Evolutionary conservation across 495 filamentous ascomycete species (phyloP).

Genomic region (Xylaria intraflava): DNA sequence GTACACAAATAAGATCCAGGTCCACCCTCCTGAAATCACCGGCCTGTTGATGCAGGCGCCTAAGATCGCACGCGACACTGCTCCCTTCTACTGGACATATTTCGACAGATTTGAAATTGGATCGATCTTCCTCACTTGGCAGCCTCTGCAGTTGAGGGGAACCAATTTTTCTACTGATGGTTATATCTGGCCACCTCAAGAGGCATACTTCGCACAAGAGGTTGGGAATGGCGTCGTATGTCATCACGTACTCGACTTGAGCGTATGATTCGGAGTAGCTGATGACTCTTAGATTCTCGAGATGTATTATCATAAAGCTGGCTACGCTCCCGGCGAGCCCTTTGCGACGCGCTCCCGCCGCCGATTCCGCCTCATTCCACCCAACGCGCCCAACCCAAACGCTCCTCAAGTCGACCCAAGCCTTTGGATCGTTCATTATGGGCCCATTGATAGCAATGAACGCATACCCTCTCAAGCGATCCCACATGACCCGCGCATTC

Average conservation of each 20-base stretch:
- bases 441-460: conserved; percentile 61
- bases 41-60: conserved; percentile 75
- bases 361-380: conserved; percentile 72
- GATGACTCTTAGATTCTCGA: conserved; percentile 52
- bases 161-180: conserved; percentile 81
- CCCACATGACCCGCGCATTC: conserved; percentile 49
- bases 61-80: conserved; percentile 64
- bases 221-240: conserved; percentile 69
- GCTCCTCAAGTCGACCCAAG: conserved; percentile 65
- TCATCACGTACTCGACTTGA: not conserved
- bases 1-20: conserved; percentile 59
- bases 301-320: conserved; percentile 71
- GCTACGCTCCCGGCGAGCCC: conserved; percentile 64
- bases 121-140: conserved; percentile 78
- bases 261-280: not conserved
- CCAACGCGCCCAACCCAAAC: conserved; percentile 53
- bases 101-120: conserved; percentile 75
- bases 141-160: conserved; percentile 60
- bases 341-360: conserved; percentile 67
- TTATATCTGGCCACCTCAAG: conserved; percentile 77
- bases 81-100: conserved; percentile 88
- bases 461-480: conserved; percentile 61
- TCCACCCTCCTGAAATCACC: conserved; percentile 63
- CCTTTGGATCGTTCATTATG: conserved; percentile 93
- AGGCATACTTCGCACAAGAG: conserved; percentile 63